phyloP scores from a whole-genome alignment of 2,329 filamentous ascomycete species.

The Scytalidium sp. region DNA sequence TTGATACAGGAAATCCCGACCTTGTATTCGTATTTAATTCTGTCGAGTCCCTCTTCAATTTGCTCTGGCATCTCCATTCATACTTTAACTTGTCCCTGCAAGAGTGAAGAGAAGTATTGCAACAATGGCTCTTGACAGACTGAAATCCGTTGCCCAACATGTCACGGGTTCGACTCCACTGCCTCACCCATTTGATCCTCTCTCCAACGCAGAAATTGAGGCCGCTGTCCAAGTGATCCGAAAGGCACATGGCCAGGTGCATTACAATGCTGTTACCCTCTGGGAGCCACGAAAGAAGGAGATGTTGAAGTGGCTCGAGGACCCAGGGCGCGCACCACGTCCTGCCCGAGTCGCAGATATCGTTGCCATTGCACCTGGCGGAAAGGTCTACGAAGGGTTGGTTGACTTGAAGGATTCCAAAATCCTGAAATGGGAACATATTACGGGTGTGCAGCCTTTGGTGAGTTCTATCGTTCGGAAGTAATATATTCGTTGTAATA shows the following conservation, averaged over 20 bases:
- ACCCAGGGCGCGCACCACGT: constrained; percentile 55
- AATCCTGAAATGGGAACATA: constrained; percentile 71
- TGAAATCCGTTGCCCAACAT: constrained; percentile 62
- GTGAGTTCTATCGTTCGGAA: constrained; percentile 37
- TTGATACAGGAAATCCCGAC: constrained; percentile 26
- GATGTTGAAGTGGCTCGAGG: constrained; percentile 76
- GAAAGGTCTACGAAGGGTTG: constrained; percentile 78
- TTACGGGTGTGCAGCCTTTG: constrained; percentile 78
- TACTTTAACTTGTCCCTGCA: neutral
- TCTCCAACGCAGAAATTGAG: constrained; percentile 71
- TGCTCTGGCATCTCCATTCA: neutral
- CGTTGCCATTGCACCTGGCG: constrained; percentile 75
- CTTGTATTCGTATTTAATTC: neutral
- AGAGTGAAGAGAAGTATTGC: neutral
- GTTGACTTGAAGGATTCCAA: constrained; percentile 67
- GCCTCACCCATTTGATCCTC: constrained; percentile 76
- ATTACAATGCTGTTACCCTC: constrained; percentile 84
- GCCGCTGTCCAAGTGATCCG: constrained; percentile 65
- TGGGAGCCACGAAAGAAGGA: constrained; percentile 82
- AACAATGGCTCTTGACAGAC: constrained; percentile 58
- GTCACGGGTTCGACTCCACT: constrained; percentile 50
- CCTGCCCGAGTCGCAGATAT: constrained; percentile 77
- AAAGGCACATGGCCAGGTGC: constrained; percentile 66
- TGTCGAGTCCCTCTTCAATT: neutral
- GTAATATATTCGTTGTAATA: neutral